Conservation (phyloP, 2,329 filamentous ascomycete genomes). For the Thielaviopsis punctulata region DNA sequence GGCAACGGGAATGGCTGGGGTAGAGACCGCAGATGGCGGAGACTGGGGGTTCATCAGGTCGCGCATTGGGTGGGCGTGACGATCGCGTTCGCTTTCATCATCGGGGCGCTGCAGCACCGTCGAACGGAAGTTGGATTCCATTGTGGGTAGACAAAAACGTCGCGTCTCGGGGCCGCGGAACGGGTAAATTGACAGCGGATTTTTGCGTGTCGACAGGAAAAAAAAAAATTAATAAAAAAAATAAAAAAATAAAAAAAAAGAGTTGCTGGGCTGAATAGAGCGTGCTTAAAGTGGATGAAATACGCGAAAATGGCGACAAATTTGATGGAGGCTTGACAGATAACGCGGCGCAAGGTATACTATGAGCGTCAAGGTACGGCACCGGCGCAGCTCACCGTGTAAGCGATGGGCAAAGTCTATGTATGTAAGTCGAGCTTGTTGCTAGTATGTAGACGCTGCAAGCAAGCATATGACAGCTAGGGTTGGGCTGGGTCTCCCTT, state of each 20-base stretch:
- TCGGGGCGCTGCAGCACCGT: conserved; percentile 31
- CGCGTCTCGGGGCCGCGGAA: conserved; percentile 6
- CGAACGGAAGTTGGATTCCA: conserved; percentile 32
- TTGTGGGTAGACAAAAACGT: conserved; percentile 17
- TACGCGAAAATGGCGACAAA: neutral
- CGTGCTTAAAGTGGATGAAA: neutral
- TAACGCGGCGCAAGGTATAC: neutral
- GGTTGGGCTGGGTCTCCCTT: neutral
- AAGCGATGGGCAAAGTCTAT: neutral
- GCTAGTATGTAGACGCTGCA: neutral
- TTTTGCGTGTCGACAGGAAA: neutral
- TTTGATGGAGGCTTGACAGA: neutral
- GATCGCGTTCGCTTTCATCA: conserved; percentile 21
- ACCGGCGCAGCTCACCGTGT: neutral
- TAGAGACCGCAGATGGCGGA: conserved; percentile 6
- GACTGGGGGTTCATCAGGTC: conserved; percentile 28
- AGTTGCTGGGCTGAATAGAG: neutral
- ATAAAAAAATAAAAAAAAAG: too few species aligned
- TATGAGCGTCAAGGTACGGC: neutral
- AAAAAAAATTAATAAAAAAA: too few species aligned
- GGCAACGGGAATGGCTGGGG: neutral
- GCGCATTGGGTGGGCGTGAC: conserved; percentile 22
- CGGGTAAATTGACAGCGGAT: neutral
- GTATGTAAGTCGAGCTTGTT: neutral
- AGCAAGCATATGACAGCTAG: neutral